A percentile compares a stretch with the other conserved stretches of the same genome.
Evolutionary conservation across 139 green algal genomes (phyloP).

Genomic region (Pycnococcus provasolii): DNA sequence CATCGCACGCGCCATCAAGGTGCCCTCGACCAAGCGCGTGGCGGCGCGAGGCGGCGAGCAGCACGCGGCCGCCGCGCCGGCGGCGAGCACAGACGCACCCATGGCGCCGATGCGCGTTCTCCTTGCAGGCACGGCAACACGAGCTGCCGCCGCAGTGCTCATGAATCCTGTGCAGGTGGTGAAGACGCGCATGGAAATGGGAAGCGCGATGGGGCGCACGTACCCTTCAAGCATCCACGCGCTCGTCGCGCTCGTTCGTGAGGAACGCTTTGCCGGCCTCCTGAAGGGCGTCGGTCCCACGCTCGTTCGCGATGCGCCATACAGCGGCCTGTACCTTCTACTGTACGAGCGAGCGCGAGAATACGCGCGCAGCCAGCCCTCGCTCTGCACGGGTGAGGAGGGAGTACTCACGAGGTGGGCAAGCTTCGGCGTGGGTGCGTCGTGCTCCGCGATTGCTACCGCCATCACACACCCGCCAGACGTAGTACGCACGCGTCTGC

Average conservation of each 20-base stretch:
- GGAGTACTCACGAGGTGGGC: neutral
- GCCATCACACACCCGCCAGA: slow-evolving; percentile 32
- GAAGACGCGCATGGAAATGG: slow-evolving; percentile 93
- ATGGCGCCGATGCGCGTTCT: slow-evolving; percentile 6
- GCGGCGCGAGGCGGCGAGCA: slow-evolving; percentile 4
- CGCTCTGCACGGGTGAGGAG: neutral
- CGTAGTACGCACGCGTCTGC: slow-evolving; percentile 26
- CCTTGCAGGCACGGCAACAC: slow-evolving; percentile 26
- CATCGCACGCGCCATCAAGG: slow-evolving; percentile 2
- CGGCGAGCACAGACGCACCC: neutral
- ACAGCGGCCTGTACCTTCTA: slow-evolving; percentile 86
- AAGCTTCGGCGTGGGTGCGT: slow-evolving; percentile 17
- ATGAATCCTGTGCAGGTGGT: slow-evolving; percentile 83
- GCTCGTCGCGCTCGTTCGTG: slow-evolving; percentile 42
- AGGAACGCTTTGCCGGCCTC: slow-evolving; percentile 32
- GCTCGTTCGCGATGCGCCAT: slow-evolving; percentile 75
- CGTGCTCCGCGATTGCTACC: slow-evolving; percentile 17
- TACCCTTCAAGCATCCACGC: slow-evolving; percentile 54
- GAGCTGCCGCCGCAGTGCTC: slow-evolving; percentile 56
- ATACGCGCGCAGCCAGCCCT: neutral
- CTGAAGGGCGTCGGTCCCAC: slow-evolving; percentile 66
- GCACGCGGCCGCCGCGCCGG: slow-evolving; percentile 2
- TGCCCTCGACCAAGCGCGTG: neutral
- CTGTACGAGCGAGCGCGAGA: slow-evolving; percentile 56
- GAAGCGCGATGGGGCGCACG: slow-evolving; percentile 8